These are phyloP conservation scores for Pholiota conissans DNA, from an alignment of 768 basidiomycete genomes.

Conservation along the genomic window DNA sequence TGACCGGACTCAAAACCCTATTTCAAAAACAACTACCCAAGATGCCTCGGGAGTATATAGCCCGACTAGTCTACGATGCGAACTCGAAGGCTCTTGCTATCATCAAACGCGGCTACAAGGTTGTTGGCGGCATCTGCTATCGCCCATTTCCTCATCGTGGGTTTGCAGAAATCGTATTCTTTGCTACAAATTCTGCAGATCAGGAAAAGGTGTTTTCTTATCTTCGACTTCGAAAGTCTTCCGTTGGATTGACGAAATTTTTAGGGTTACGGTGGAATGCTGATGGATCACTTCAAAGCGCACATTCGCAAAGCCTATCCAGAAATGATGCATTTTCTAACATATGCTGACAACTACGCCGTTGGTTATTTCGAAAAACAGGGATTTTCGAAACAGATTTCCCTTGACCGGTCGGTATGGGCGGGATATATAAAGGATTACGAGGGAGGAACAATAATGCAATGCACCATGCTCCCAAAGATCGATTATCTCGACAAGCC, in stretches of 20 bases:
- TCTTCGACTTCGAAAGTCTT: background rate
- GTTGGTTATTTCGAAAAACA: constrained; percentile 99
- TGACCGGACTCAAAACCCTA: constrained; percentile 94
- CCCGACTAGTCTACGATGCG: constrained; percentile 87
- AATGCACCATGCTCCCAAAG: constrained; percentile 92
- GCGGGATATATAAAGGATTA: constrained; percentile 99
- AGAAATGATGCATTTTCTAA: constrained; percentile 90
- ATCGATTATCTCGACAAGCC: constrained; percentile 86
- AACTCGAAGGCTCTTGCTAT: constrained; percentile 95
- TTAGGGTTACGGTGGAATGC: constrained; percentile 95
- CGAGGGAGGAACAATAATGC: constrained; percentile 99
- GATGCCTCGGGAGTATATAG: constrained; percentile 99
- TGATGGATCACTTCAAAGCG: constrained; percentile 98
- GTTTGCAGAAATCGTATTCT: constrained; percentile 99
- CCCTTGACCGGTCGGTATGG: constrained; percentile 88
- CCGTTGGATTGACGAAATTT: background rate
- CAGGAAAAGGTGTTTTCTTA: constrained; percentile 80
- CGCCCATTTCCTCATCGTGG: constrained; percentile 92
- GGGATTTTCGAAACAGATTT: constrained; percentile 97
- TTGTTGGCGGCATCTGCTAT: constrained; percentile 97
- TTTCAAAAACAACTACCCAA: constrained; percentile 98
- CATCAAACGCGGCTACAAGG: constrained; percentile 91
- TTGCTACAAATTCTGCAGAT: constrained; percentile 93
- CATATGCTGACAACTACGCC: constrained; percentile 98
- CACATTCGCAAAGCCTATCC: constrained; percentile 85